Percentiles rank a stretch among this genome's conserved stretches.
phyloP scores from a whole-genome alignment of 2,329 filamentous ascomycete species.

The Periconia digitata region DNA sequence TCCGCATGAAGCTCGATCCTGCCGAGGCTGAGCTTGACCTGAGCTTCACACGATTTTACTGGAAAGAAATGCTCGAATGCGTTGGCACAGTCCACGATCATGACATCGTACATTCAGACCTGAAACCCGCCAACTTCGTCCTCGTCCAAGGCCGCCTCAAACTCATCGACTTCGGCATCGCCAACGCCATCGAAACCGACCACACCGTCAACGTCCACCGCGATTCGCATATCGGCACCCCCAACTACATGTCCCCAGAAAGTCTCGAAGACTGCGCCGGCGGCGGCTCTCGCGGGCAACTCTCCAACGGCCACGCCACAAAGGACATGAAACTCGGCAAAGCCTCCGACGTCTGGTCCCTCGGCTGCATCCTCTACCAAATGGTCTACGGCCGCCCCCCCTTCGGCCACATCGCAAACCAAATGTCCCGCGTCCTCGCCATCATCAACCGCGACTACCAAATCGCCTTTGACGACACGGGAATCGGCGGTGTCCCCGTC shows the following conservation, averaged over 20 bases:
- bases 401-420: conserved; percentile 88
- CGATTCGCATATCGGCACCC: conserved; percentile 91
- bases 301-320: conserved; percentile 39
- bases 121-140: conserved; percentile 97
- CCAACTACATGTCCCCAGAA: conserved; percentile 98
- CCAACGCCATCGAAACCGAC: conserved; percentile 93
- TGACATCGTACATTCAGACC: conserved; percentile 93
- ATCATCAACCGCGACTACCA: conserved; percentile 77
- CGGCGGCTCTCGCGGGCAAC: conserved; percentile 52
- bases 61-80: conserved; percentile 99
- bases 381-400: conserved; percentile 98
- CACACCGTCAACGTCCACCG: conserved; percentile 97
- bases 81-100: conserved; percentile 83
- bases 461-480: conserved; percentile 71
- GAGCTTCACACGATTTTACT: conserved; percentile 94
- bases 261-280: conserved; percentile 86
- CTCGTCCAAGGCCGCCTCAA: conserved; percentile 88
- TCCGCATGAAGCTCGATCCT: conserved; percentile 65
- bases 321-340: conserved; percentile 96
- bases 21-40: conserved; percentile 74
- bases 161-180: conserved; percentile 97
- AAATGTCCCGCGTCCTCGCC: conserved; percentile 81
- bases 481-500: conserved; percentile 63
- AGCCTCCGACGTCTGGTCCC: conserved; percentile 91
- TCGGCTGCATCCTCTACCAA: conserved; percentile 96